Evolutionary conservation across 2,329 filamentous ascomycete species (phyloP).

Genomic region (Botryotinia convoluta): DNA sequence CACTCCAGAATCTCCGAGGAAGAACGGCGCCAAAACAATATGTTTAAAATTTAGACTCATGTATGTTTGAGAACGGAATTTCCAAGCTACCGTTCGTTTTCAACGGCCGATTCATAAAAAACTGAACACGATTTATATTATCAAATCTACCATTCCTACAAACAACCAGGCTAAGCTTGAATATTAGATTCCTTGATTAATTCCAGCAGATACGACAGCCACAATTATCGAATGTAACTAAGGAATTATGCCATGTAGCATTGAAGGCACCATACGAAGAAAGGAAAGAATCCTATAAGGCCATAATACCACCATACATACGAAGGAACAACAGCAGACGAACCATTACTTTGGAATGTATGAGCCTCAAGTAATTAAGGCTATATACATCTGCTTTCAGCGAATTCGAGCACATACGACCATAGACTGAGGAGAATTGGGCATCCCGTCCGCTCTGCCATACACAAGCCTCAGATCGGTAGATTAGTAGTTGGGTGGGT

Average conservation of each 20-base stretch:
- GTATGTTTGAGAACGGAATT: background rate
- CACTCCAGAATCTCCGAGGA: background rate
- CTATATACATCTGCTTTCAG: background rate
- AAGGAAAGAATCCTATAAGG: background rate
- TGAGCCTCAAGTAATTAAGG: fast-evolving
- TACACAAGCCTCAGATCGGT: slow-evolving; percentile 7
- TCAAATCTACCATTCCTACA: slow-evolving; percentile 1
- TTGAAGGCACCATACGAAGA: background rate
- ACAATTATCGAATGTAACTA: background rate
- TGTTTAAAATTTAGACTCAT: background rate
- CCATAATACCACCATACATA: background rate
- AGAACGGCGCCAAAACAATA: background rate
- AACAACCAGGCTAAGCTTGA: background rate
- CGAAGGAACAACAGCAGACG: background rate
- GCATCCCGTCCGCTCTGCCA: slow-evolving; percentile 13
- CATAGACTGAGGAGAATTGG: slow-evolving; percentile 3
- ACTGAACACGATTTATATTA: background rate
- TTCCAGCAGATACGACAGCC: slow-evolving; percentile 7
- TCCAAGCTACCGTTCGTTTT: background rate
- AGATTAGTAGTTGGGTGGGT: slow-evolving; percentile 13
- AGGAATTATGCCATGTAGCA: background rate
- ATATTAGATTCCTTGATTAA: background rate
- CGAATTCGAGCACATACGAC: fast-evolving
- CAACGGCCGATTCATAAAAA: background rate
- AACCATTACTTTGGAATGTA: too few relatives aligned